phyloP scores from a whole-genome alignment of 2,329 filamentous ascomycete genomes.

The Trichoderma koningiopsis region DNA sequence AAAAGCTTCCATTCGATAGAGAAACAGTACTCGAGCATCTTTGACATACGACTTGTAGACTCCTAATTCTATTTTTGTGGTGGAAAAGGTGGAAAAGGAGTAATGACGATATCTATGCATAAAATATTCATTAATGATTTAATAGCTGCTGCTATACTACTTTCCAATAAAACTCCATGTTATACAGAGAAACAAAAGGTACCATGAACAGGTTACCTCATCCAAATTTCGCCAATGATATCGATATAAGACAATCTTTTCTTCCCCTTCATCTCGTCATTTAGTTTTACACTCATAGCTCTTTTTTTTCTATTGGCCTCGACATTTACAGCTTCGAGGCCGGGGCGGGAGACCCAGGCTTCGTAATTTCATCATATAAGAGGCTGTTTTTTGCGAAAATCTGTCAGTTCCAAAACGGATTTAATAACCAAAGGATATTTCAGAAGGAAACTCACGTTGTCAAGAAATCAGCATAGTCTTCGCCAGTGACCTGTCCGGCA shows the following conservation, averaged over 20 bases:
- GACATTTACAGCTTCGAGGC: conserved; percentile 62
- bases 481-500: conserved; percentile 86
- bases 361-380: conserved; percentile 85
- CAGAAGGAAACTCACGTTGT: conserved; percentile 63
- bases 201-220: background rate
- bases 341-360: conserved; percentile 61
- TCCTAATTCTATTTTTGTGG: background rate
- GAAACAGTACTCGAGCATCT: background rate
- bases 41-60: background rate
- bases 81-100: background rate
- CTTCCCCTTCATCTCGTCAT: background rate
- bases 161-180: background rate
- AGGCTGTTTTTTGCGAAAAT: conserved; percentile 53
- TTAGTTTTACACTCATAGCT: background rate
- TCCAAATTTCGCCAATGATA: background rate
- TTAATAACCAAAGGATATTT: background rate
- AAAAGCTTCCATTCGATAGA: background rate
- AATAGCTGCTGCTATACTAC: background rate
- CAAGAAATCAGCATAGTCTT: conserved; percentile 97
- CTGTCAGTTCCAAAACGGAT: background rate
- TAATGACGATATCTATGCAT: background rate
- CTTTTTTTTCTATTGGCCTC: no score
- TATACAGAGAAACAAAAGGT: background rate
- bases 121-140: background rate
- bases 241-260: conserved; percentile 3